Evolutionary conservation across 2,329 filamentous ascomycete species (phyloP), one percentile per base, ranked within the genome.

Genomic region (Aspergillus tamarii): DNA sequence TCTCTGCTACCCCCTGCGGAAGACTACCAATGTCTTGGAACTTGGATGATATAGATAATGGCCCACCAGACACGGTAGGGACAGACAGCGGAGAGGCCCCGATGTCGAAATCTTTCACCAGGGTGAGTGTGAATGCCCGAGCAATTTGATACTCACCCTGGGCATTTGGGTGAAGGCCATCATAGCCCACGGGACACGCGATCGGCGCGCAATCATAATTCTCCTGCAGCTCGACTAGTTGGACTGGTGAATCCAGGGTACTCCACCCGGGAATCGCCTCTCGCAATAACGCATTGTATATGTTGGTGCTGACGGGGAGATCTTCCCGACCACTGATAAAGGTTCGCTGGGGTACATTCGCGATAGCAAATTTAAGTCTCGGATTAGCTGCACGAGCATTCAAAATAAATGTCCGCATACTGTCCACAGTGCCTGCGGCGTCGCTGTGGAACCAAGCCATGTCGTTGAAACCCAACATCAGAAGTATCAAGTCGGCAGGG

Each of bases 391-490:
- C 53, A 14, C 60, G 43, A 7, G 60, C 41, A 34, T 57, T 56
- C 8, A 9, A 10, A n/a, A 61, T 46, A 2, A 57, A 23, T 9
- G 52, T 50, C 14, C 30, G 43, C 14, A 61, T 57, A 14, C 34
- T 53, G 43, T 58, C 60, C 21, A 62, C 45, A 1, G 45, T 57
- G 12, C 46, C 55, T 6, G 43, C 32, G 1, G 60, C 41, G 10
- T 50, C 54, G 39, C 36, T 62, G 19, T 52, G 30, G 5, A 57
- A 62, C 60, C 60, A 62, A 4, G 41, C 60, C 54, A 62, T 57
- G 55, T 62, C 60, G 8, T 62, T 62, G 45, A 62, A 62, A 30
- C 60, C 60, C 28, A 62, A 34, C 34, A 62, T 52, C 19, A 62
- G 19, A 11, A 62, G 32, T 34, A 54, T 60, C 23, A 59, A 23